phyloP scores from a whole-genome alignment of 441 rosid species.

The Lepidium campestre region DNA sequence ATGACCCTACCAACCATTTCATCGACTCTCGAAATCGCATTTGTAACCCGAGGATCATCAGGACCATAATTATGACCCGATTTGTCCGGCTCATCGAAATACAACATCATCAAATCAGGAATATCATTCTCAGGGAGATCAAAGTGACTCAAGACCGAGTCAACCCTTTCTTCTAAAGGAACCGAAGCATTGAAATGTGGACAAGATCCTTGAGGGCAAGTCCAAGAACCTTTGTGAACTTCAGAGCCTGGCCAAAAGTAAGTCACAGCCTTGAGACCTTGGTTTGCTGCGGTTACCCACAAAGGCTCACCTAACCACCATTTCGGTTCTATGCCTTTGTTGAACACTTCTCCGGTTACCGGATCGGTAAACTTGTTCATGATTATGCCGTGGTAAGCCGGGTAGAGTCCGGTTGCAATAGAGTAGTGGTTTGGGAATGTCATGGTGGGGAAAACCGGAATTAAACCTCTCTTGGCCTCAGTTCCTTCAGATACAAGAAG shows the following conservation, averaged over 20 bases:
- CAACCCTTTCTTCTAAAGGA: conserved; percentile 72
- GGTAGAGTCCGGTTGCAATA: conserved; percentile 85
- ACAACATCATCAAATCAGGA: conserved; percentile 63
- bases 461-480: conserved; percentile 79
- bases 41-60: conserved; percentile 71
- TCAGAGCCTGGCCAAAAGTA: conserved; percentile 96
- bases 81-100: conserved; percentile 80
- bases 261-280: conserved; percentile 70
- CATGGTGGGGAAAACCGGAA: conserved; percentile 83
- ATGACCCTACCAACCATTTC: conserved; percentile 71
- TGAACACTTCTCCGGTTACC: conserved; percentile 46
- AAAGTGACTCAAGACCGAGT: conserved; percentile 59
- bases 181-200: conserved; percentile 50
- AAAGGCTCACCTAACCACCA: conserved; percentile 98
- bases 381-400: conserved; percentile 80
- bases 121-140: conserved; percentile 56
- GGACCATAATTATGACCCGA: conserved; percentile 83
- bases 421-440: conserved; percentile 96
- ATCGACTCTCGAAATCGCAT: conserved; percentile 58
- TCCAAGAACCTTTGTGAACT: conserved; percentile 74
- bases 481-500: conserved; percentile 70
- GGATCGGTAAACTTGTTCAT: conserved; percentile 70
- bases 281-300: conserved; percentile 82
- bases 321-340: conserved; percentile 63
- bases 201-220: conserved; percentile 63